Conservation (phyloP, 495 filamentous ascomycete genomes). For the Neurospora sp. region DNA sequence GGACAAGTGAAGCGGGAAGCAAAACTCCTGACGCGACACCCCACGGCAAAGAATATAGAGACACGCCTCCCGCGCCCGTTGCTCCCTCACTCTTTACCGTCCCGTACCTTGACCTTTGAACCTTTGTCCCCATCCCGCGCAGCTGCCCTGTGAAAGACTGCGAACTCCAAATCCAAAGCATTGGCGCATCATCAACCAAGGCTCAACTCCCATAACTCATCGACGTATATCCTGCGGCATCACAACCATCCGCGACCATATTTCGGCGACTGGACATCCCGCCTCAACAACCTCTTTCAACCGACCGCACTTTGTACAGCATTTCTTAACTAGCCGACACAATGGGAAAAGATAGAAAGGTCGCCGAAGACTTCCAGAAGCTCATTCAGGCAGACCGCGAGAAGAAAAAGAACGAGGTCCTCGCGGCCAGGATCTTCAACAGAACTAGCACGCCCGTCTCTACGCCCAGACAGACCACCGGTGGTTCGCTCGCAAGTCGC, state of each 20-base stretch:
- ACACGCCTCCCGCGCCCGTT: background rate
- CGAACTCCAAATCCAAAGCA: background rate
- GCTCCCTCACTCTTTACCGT: background rate
- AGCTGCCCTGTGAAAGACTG: background rate
- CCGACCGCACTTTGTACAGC: background rate
- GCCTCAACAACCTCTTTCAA: background rate
- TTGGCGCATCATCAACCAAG: background rate
- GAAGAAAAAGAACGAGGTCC: constrained; percentile 57
- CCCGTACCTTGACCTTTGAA: background rate
- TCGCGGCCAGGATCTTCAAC: constrained; percentile 62
- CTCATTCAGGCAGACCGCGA: constrained; percentile 61
- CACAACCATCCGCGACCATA: background rate
- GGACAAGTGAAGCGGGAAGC: background rate
- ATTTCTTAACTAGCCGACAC: background rate
- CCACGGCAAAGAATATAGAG: background rate
- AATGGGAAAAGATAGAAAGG: constrained; percentile 29
- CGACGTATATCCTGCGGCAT: background rate
- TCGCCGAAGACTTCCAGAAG: constrained; percentile 49
- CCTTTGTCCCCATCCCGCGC: background rate
- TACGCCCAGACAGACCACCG: constrained; percentile 37
- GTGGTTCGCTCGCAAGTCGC: constrained; percentile 59
- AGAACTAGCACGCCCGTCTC: constrained; percentile 52
- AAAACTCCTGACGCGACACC: background rate
- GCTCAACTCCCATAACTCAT: background rate
- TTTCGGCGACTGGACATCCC: background rate